These are phyloP conservation scores for Salix exigua DNA, from an alignment of 345 rosid species.

Conservation along the genomic window DNA sequence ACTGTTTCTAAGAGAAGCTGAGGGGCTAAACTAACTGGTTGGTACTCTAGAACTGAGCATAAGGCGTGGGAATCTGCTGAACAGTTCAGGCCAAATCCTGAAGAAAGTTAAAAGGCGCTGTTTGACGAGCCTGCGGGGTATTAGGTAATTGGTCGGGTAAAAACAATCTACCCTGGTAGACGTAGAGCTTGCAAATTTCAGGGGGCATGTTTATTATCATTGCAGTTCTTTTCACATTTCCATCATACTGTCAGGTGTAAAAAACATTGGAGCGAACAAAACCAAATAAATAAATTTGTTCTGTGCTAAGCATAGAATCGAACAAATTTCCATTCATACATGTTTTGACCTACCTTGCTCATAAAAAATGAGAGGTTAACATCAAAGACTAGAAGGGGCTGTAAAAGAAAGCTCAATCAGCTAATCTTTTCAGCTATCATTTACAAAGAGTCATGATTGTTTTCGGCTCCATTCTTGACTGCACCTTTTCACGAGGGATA, in stretches of 20 bases:
- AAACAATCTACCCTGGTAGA: not conserved
- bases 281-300: not conserved
- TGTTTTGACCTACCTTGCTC: not conserved
- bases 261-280: not conserved
- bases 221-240: not conserved
- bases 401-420: slow-evolving; percentile 8
- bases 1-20: not conserved
- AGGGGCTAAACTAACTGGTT: not conserved
- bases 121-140: no score
- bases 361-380: not conserved
- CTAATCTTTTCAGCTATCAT: slow-evolving; percentile 19
- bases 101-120: no score
- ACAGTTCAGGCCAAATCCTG: no score
- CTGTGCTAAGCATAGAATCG: not conserved
- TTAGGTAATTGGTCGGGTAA: no score
- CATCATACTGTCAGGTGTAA: not conserved
- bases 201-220: not conserved
- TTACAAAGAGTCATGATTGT: slow-evolving; percentile 21
- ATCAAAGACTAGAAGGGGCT: not conserved
- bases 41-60: not conserved
- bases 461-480: slow-evolving; percentile 21
- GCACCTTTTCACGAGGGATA: slow-evolving; percentile 13
- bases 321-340: not conserved
- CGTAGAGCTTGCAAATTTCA: not conserved
- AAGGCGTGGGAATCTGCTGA: no score